These are phyloP conservation scores for Neonectria hederae DNA, from an alignment of 2,329 filamentous ascomycete species.

Conservation along the genomic window DNA sequence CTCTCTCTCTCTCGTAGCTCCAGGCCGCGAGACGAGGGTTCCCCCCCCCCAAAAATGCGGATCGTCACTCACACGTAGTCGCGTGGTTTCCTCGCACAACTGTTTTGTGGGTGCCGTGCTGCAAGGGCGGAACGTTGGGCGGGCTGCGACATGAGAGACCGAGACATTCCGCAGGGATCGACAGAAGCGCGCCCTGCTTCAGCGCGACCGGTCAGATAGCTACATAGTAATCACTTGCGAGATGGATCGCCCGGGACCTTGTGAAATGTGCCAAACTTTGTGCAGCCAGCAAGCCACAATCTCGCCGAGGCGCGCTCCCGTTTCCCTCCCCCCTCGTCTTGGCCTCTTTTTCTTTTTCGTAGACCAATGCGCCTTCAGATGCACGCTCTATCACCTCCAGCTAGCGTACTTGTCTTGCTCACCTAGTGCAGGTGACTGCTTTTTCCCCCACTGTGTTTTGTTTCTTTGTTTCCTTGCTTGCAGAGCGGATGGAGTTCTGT, in stretches of 20 bases:
- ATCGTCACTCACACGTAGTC: constrained; percentile 18
- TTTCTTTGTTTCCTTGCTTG: background rate
- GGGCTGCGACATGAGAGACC: background rate
- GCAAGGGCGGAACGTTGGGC: constrained; percentile 22
- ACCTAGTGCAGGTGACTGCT: background rate
- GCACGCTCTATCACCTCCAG: background rate
- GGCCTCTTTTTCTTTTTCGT: background rate
- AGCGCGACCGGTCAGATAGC: too few relatives aligned
- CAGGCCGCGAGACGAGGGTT: too few relatives aligned
- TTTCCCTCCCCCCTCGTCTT: background rate
- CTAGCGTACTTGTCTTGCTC: background rate
- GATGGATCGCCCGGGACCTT: too few relatives aligned
- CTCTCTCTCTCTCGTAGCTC: too few relatives aligned
- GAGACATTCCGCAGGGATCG: constrained; percentile 17
- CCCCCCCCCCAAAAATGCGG: constrained; percentile 20
- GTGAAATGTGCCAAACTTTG: constrained; percentile 11
- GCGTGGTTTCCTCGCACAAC: constrained; percentile 3
- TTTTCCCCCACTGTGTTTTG: background rate
- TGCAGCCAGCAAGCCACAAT: background rate
- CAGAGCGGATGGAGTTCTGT: too few relatives aligned
- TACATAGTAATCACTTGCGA: too few relatives aligned
- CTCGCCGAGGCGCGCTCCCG: background rate
- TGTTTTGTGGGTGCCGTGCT: background rate
- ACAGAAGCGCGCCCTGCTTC: too few relatives aligned
- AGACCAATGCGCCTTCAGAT: background rate